These are phyloP conservation scores for Rhodomyrtus psidioides DNA, from an alignment of 441 rosid species.

Conservation along the genomic window DNA sequence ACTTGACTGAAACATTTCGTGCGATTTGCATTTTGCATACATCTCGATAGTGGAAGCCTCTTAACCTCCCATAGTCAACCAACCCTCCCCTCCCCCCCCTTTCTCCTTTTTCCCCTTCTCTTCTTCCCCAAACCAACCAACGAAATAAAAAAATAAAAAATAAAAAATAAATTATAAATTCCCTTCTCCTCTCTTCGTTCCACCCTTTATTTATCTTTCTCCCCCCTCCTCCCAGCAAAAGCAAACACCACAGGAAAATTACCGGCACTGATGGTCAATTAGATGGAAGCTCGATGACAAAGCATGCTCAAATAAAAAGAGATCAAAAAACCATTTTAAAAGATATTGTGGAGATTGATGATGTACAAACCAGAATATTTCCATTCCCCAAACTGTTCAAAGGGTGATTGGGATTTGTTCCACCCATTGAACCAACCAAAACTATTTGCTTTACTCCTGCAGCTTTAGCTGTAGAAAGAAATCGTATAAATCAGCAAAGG, in stretches of 20 bases:
- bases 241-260: not conserved
- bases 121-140: no score
- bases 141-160: no score
- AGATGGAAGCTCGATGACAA: not conserved
- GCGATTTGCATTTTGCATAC: no score
- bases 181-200: not conserved
- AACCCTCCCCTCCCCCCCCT: not conserved
- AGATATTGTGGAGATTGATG: not conserved
- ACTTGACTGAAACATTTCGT: no score
- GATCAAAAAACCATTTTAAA: not conserved
- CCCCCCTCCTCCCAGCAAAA: not conserved
- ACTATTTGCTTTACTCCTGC: conserved; percentile 95
- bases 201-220: not conserved
- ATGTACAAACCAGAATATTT: conserved; percentile 66
- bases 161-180: no score
- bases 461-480: conserved; percentile 58
- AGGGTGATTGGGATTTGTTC: conserved; percentile 74
- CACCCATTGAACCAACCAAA: conserved; percentile 97
- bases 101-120: no score
- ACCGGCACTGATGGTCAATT: not conserved
- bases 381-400: conserved; percentile 91
- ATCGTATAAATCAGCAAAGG: conserved; percentile 7
- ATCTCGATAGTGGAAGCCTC: no score
- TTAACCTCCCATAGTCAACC: no score
- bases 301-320: not conserved